phyloP scores from a whole-genome alignment of 768 basidiomycete species.

The Trametes gibbosa region DNA sequence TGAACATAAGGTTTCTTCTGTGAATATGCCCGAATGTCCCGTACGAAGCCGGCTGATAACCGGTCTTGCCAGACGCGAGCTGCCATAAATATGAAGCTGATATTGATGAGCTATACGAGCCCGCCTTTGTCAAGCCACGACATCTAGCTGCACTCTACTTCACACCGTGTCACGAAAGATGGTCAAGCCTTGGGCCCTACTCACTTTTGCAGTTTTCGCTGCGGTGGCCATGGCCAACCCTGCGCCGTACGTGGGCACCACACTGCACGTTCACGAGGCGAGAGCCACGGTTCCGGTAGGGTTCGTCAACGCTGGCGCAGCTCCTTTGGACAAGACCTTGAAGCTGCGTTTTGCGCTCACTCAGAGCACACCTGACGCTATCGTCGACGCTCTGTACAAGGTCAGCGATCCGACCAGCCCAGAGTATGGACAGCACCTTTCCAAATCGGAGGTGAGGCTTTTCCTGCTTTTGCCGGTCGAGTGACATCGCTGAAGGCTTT shows the following conservation, averaged over 20 bases:
- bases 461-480: not conserved
- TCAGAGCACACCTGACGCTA: conserved; percentile 34
- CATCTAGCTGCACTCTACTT: too few relatives aligned
- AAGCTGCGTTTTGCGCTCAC: conserved; percentile 38
- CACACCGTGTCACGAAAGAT: not conserved
- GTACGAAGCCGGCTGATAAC: too few relatives aligned
- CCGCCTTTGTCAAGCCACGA: too few relatives aligned
- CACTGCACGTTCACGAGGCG: conserved; percentile 27
- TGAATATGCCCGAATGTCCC: too few relatives aligned
- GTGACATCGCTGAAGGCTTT: not conserved
- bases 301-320: conserved; percentile 30
- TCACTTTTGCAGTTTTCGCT: not conserved
- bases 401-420: conserved; percentile 37
- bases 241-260: not conserved
- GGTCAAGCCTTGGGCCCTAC: not conserved
- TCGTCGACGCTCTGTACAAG: conserved; percentile 34
- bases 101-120: too few relatives aligned
- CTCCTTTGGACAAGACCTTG: conserved; percentile 30
- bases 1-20: too few relatives aligned
- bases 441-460: conserved; percentile 35
- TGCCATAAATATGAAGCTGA: too few relatives aligned
- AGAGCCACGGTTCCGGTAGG: conserved; percentile 26
- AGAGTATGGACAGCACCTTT: conserved; percentile 37
- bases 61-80: too few relatives aligned
- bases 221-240: not conserved